phyloP scores from a whole-genome alignment of 352 stramenopile genomes.

The Pythium plurisporium region DNA sequence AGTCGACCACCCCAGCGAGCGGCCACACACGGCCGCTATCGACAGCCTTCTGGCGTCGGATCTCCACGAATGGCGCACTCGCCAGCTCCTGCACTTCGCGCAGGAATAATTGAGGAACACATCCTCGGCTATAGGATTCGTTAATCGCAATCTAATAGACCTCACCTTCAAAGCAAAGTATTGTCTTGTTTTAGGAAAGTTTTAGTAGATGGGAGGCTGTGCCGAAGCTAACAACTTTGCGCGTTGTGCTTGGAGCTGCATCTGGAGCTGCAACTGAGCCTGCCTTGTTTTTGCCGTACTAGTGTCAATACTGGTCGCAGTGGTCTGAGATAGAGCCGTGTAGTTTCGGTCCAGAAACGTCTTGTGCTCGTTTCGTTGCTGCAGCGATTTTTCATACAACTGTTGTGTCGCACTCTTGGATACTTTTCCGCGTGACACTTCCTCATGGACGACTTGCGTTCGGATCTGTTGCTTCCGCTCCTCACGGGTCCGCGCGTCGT shows the following conservation, averaged over 20 bases:
- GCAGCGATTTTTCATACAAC: conserved; percentile 62
- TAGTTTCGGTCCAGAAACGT: conserved; percentile 72
- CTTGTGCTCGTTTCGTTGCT: conserved; percentile 44
- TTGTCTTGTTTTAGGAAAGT: background rate
- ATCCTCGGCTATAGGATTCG: background rate
- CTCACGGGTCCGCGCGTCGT: conserved; percentile 33
- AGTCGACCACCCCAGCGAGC: background rate
- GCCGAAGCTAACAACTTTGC: conserved; percentile 19
- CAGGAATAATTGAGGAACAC: background rate
- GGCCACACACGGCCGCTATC: background rate
- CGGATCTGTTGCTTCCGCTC: conserved; percentile 54
- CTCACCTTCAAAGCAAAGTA: background rate
- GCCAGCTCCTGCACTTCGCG: background rate
- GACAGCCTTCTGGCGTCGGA: background rate
- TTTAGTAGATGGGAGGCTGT: conserved; percentile 24
- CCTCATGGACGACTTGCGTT: conserved; percentile 32
- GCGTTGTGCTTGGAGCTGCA: conserved; percentile 36
- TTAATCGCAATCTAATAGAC: conserved; percentile 5
- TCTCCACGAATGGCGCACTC: background rate
- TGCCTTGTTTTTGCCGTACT: conserved; percentile 58
- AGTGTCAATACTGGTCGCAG: background rate
- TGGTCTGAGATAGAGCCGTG: background rate
- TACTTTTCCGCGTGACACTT: conserved; percentile 29
- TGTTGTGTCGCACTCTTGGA: conserved; percentile 54
- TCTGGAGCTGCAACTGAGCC: conserved; percentile 38